These are phyloP conservation scores for Mesembryanthemum crystallinum DNA, from an alignment of 148 eudicot species.

Conservation along the genomic window DNA sequence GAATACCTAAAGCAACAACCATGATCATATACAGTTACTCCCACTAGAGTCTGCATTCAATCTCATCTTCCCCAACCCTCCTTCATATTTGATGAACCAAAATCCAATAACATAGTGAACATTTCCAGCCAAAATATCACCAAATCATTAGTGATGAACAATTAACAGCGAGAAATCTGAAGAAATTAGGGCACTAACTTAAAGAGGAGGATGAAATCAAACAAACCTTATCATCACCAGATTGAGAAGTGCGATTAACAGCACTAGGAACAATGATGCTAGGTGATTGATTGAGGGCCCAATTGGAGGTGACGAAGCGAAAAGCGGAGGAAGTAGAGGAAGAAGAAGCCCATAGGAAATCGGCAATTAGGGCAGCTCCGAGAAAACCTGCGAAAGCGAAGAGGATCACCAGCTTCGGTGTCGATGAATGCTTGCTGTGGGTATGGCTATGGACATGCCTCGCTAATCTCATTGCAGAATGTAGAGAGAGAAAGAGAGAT, in stretches of 20 bases:
- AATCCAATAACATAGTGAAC: too few relatives aligned
- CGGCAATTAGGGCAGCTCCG: constrained; percentile 55
- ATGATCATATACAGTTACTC: too few relatives aligned
- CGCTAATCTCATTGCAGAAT: constrained; percentile 30
- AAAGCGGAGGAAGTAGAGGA: constrained; percentile 42
- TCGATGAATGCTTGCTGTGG: constrained; percentile 1
- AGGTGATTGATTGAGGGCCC: constrained; percentile 28
- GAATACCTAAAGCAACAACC: too few relatives aligned
- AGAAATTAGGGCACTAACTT: constrained; percentile 10
- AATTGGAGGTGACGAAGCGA: constrained; percentile 36
- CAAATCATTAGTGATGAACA: too few relatives aligned
- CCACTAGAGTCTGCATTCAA: too few relatives aligned
- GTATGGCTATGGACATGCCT: constrained; percentile 23
- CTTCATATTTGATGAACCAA: too few relatives aligned
- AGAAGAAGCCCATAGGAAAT: constrained; percentile 81
- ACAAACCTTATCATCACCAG: constrained; percentile 16
- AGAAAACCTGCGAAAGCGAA: constrained; percentile 39
- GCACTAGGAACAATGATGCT: constrained; percentile 19
- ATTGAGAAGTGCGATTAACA: constrained; percentile 5
- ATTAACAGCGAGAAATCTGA: background rate
- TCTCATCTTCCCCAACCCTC: too few relatives aligned
- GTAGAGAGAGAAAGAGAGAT: background rate
- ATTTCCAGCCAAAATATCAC: too few relatives aligned
- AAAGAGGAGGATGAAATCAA: background rate
- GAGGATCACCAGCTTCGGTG: constrained; percentile 25